These are phyloP conservation scores for Claviceps purpurea DNA, from an alignment of 2,329 filamentous ascomycete species.

Conservation along the genomic window DNA sequence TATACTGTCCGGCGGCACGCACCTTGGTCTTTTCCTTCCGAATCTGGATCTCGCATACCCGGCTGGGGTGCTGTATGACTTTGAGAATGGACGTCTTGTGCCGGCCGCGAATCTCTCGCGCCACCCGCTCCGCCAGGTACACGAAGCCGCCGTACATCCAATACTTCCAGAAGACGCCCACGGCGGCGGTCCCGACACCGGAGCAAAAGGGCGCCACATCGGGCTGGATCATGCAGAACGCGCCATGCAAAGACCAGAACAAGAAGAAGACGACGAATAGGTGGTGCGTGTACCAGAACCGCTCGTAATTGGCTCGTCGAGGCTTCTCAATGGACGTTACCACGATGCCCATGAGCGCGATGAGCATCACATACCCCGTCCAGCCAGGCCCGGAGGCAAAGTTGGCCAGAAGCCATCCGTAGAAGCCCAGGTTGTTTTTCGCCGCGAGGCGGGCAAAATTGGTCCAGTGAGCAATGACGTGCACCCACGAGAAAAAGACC, in stretches of 20 bases:
- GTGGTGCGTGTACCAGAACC: conserved; percentile 86
- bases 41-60: conserved; percentile 83
- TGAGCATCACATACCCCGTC: conserved; percentile 76
- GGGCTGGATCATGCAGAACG: conserved; percentile 82
- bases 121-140: conserved; percentile 67
- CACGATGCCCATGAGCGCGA: conserved; percentile 66
- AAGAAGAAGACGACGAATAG: conserved; percentile 80
- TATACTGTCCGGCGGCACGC: conserved; percentile 70
- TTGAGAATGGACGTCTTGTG: conserved; percentile 82
- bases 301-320: conserved; percentile 69
- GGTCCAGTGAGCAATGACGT: conserved; percentile 78
- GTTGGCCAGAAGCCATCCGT: conserved; percentile 65
- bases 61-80: conserved; percentile 79
- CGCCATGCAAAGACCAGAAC: conserved; percentile 82
- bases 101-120: conserved; percentile 63
- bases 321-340: conserved; percentile 65
- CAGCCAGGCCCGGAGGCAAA: conserved; percentile 70
- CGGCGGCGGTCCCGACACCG: conserved; percentile 48
- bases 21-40: conserved; percentile 82
- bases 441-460: conserved; percentile 68
- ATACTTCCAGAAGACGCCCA: conserved; percentile 80
- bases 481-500: conserved; percentile 77
- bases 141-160: conserved; percentile 76
- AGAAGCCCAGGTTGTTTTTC: conserved; percentile 63
- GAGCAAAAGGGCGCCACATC: conserved; percentile 69